Evolutionary conservation across 2,329 filamentous ascomycete species (phyloP), one percentile per base, ranked within the genome.

Genomic region (Aspergillus sp.): DNA sequence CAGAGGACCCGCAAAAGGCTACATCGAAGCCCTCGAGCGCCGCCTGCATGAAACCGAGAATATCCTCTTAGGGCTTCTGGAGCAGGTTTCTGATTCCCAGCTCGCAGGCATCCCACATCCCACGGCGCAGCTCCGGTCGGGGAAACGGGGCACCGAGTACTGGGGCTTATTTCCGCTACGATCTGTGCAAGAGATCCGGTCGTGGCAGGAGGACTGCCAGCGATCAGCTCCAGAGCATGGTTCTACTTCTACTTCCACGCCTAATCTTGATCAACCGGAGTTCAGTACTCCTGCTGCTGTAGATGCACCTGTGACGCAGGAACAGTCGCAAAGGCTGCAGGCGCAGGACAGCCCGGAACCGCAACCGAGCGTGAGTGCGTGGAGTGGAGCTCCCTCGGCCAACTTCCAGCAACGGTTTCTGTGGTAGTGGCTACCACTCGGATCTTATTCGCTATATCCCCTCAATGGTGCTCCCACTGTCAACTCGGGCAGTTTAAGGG

Each of bases 1-100:
- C n/a, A 79, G 78, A 51, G 78, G 78, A 2, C 78, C 78, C 6
- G 73, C 77, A n/a, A 80, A 79, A 59, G 78, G 78, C 7, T 79
- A 80, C 52, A 71, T 76, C 17, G 77, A 79, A 64, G 73, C 75
- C 15, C 62, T 80, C 17, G 77, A 79, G 47, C 68, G 76, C 23
- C 70, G 77, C 39, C 70, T 80, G 1, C 70, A 73, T 45, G 72
- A 77, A 47, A 78, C 77, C 0, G 78, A 80, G 58, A 68, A 61
- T 1, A 67, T 75, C 14, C 65, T 80, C 12, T 57, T 80, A 8
- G 70, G 66, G 19, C 55, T 79, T 7, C 66, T 78, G 4, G 66
- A 72, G 14, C 65, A 72, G 3, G 58, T 75, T 23, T 64, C 71
- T 1, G 62, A 73, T 37, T 53, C 66, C 3, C 72, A 77, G 52